Percentiles rank a stretch among this genome's conserved stretches.
These are phyloP conservation scores for Bretschneidera sinensis DNA, from an alignment of 345 rosid genomes.

Conservation along the genomic window DNA sequence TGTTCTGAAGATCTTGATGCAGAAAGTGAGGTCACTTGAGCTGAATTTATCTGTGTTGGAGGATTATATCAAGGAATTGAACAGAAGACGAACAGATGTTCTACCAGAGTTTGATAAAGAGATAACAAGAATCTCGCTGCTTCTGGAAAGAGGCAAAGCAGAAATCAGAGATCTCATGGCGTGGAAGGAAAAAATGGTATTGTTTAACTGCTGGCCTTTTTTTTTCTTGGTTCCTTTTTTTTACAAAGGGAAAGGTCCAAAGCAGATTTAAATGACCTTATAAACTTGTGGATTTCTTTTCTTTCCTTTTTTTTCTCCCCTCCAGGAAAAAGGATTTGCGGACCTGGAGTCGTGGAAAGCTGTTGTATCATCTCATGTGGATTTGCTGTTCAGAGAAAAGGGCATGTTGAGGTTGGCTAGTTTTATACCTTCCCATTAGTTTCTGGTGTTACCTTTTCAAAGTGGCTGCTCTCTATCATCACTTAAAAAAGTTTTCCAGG, in stretches of 20 bases:
- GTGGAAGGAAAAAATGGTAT: conserved; percentile 69
- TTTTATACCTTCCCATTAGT: conserved; percentile 2
- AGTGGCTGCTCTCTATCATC: conserved; percentile 4
- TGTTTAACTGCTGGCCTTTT: not conserved
- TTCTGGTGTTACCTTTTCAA: not conserved
- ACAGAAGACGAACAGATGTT: conserved; percentile 44
- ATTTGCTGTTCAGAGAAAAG: conserved; percentile 57
- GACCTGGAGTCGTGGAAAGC: conserved; percentile 66
- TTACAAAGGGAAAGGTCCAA: not conserved
- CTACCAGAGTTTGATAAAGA: conserved; percentile 58
- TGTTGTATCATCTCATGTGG: conserved; percentile 47
- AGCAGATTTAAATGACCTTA: not conserved
- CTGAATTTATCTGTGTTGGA: conserved; percentile 62
- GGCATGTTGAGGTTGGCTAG: conserved; percentile 59
- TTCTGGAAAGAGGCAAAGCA: conserved; percentile 47
- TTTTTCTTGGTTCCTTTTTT: not conserved
- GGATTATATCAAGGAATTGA: conserved; percentile 67
- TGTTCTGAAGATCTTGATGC: conserved; percentile 86
- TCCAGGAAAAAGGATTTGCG: conserved; percentile 52
- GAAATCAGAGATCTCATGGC: conserved; percentile 49
- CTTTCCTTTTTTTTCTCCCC: not conserved
- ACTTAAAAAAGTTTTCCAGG: not conserved
- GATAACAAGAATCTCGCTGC: conserved; percentile 40
- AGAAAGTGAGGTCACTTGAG: conserved; percentile 78
- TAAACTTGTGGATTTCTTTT: not conserved